Conservation (phyloP, 345 rosid genomes). For the Eucalyptus tenuipes region DNA sequence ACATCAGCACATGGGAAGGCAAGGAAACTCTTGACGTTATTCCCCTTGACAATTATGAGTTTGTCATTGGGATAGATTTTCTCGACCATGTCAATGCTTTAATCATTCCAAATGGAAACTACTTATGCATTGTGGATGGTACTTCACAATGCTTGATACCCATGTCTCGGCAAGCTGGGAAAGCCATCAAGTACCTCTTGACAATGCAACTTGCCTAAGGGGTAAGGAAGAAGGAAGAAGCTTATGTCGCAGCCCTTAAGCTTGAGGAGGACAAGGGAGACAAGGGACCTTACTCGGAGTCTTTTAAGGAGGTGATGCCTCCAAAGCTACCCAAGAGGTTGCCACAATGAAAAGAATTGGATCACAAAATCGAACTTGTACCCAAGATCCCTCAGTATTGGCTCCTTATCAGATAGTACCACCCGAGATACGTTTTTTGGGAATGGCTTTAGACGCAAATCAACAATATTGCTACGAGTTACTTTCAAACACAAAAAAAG, state of each 20-base stretch:
- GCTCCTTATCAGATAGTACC: background rate
- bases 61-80: background rate
- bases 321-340: background rate
- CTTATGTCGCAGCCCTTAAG: background rate
- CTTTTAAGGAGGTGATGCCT: background rate
- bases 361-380: background rate
- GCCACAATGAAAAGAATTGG: background rate
- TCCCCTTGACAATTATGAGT: background rate
- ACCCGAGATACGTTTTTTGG: rapidly evolving
- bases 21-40: background rate
- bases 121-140: background rate
- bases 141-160: background rate
- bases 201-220: background rate
- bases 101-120: background rate
- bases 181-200: background rate
- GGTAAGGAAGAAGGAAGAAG: background rate
- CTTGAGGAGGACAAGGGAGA: background rate
- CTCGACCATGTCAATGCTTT: background rate
- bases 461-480: background rate
- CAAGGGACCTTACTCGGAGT: background rate
- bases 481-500: no score
- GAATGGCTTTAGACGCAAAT: no score
- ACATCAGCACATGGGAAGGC: background rate
- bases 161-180: background rate
- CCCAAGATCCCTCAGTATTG: background rate